A percentile compares a stretch with the other conserved stretches of the same genome.
phyloP scores from a whole-genome alignment of 352 stramenopile genomes.

The Phytophthora meadii region DNA sequence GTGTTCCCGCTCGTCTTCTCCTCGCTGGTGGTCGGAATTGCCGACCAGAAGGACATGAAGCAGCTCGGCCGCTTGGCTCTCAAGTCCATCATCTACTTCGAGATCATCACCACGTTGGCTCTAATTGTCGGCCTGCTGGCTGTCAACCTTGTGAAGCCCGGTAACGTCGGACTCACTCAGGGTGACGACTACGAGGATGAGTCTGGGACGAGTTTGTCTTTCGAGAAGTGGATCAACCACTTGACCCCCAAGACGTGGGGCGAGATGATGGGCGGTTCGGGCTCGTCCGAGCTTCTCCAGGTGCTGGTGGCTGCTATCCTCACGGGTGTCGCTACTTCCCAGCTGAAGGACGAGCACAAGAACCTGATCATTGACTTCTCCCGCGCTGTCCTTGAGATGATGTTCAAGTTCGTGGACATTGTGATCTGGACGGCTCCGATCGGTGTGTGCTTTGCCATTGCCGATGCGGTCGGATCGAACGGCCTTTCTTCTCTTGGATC shows the following conservation, averaged over 20 bases:
- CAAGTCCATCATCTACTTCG: conserved; percentile 77
- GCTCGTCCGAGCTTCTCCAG: conserved; percentile 64
- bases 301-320: conserved; percentile 60
- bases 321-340: conserved; percentile 45
- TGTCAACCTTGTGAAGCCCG: conserved; percentile 65
- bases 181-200: conserved; percentile 26
- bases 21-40: conserved; percentile 63
- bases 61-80: conserved; percentile 59
- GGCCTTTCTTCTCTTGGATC: conserved; percentile 47
- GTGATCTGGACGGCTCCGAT: conserved; percentile 69
- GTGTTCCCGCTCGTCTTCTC: conserved; percentile 75
- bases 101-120: conserved; percentile 57
- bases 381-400: conserved; percentile 62
- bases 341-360: conserved; percentile 48
- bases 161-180: conserved; percentile 45
- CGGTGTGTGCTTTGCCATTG: conserved; percentile 65
- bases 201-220: conserved; percentile 39
- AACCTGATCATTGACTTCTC: conserved; percentile 48
- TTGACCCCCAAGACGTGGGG: conserved; percentile 74
- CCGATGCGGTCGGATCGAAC: conserved; percentile 59
- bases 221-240: conserved; percentile 64
- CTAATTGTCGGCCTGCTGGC: conserved; percentile 55
- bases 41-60: conserved; percentile 63
- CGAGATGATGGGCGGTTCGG: conserved; percentile 69
- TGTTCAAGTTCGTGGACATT: conserved; percentile 77